Evolutionary conservation across 345 rosid species (phyloP).

Genomic region (Euphorbia peplus): DNA sequence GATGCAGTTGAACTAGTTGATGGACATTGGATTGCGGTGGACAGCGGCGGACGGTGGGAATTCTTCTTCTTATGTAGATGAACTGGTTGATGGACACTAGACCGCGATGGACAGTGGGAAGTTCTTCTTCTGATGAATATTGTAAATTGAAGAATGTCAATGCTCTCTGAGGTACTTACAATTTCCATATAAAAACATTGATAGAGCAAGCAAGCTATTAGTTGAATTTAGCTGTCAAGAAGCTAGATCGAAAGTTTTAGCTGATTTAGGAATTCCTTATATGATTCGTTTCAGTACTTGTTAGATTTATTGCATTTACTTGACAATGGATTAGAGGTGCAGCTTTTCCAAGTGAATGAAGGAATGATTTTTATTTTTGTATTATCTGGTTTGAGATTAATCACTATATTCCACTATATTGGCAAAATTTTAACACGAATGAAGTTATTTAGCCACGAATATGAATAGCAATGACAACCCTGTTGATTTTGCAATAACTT

Average conservation of each 20-base stretch:
- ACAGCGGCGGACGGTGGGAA: too few relatives aligned
- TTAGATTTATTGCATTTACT: not conserved
- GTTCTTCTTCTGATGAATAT: slow-evolving; percentile 49
- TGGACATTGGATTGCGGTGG: too few relatives aligned
- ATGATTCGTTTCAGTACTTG: not conserved
- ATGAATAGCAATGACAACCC: not conserved
- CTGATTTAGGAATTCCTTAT: not conserved
- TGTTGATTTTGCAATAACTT: not conserved
- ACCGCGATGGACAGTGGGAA: slow-evolving; percentile 12
- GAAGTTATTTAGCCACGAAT: not conserved
- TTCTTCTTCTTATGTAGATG: too few relatives aligned
- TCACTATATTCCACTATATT: not conserved
- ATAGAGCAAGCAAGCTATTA: not conserved
- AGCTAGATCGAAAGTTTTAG: not conserved
- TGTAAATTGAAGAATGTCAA: slow-evolving; percentile 83
- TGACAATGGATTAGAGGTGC: not conserved
- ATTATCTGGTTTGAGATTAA: too few relatives aligned
- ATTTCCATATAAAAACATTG: not conserved
- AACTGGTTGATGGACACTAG: slow-evolving; percentile 25
- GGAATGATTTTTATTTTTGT: too few relatives aligned
- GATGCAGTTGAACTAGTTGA: too few relatives aligned
- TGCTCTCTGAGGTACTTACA: slow-evolving; percentile 72
- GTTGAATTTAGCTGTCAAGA: not conserved
- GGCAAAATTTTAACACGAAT: not conserved
- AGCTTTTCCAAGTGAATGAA: not conserved